phyloP scores from a whole-genome alignment of 2,329 filamentous ascomycete genomes.

The Penicillium italicum region DNA sequence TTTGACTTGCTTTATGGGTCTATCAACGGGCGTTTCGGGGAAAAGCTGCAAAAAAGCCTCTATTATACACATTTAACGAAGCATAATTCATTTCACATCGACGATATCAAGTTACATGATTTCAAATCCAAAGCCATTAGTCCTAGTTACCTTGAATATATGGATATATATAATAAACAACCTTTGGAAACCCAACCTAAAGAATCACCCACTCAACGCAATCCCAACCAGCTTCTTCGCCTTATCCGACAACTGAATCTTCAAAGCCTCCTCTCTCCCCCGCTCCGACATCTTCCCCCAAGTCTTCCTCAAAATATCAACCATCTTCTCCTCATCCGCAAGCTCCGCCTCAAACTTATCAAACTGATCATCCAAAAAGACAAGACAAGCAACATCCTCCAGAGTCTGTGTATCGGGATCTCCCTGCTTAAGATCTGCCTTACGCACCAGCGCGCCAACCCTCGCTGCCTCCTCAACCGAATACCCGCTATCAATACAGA shows the following conservation, averaged over 20 bases:
- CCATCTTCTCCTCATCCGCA: conserved; percentile 71
- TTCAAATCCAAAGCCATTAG: neutral
- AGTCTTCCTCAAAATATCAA: conserved; percentile 67
- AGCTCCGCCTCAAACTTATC: conserved; percentile 69
- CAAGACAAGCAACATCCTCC: conserved; percentile 81
- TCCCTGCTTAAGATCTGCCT: conserved; percentile 63
- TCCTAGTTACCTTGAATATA: neutral
- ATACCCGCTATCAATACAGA: conserved; percentile 54
- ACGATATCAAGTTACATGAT: neutral
- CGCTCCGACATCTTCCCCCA: conserved; percentile 70
- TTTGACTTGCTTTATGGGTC: neutral
- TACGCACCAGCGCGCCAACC: conserved; percentile 70
- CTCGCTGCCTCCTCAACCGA: conserved; percentile 54
- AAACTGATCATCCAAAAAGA: conserved; percentile 84
- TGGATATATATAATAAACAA: conserved; percentile 2
- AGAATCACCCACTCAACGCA: conserved; percentile 50
- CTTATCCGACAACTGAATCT: conserved; percentile 62
- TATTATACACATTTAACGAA: neutral
- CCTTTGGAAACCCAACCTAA: neutral
- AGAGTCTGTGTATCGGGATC: conserved; percentile 61
- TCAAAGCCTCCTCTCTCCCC: conserved; percentile 62
- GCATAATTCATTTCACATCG: neutral
- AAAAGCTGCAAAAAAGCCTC: neutral
- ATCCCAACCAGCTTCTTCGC: conserved; percentile 60
- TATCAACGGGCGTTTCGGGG: conserved; percentile 3